These are phyloP conservation scores for Pichia sp. DNA, from an alignment of 1,139 yeast species.

Conservation along the genomic window DNA sequence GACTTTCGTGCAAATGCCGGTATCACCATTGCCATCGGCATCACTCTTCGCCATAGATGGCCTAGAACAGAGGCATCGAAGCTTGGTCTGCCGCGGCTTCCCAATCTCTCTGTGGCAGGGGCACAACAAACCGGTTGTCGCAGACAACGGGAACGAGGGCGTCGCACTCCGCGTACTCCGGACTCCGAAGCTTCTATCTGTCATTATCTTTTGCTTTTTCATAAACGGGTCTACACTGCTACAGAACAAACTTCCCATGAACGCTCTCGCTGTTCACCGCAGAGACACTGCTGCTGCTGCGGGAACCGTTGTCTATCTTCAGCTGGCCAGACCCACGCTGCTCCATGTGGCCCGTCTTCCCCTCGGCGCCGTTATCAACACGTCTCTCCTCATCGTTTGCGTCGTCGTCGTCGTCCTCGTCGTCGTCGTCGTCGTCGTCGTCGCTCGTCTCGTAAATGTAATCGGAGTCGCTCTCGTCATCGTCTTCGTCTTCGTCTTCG, in stretches of 20 bases:
- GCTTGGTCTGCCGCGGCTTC: not conserved
- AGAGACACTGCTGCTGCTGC: conserved; percentile 9
- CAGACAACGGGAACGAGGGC: not conserved
- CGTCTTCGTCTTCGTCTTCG: conserved; percentile 25
- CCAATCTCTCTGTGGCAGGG: too few relatives aligned
- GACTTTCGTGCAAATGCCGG: too few relatives aligned
- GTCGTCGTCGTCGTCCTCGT: conserved; percentile 8
- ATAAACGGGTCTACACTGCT: not conserved
- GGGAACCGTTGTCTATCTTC: not conserved
- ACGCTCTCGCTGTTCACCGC: conserved; percentile 5
- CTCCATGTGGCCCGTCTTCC: conserved; percentile 3
- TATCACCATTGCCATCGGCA: too few relatives aligned
- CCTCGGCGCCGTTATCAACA: conserved; percentile 16
- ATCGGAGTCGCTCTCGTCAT: conserved; percentile 25
- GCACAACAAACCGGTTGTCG: not conserved
- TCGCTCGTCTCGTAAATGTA: conserved; percentile 32
- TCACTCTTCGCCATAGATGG: too few relatives aligned
- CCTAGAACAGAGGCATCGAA: too few relatives aligned
- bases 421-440: conserved; percentile 17
- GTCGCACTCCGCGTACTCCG: too few relatives aligned
- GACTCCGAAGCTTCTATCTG: not conserved
- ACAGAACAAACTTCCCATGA: conserved; percentile 9
- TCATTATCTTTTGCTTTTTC: not conserved
- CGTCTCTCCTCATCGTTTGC: conserved; percentile 2
- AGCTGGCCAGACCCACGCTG: not conserved